Base-by-base conservation (phyloP, 495 filamentous ascomycete species). In the Zalerion maritima region DNA sequence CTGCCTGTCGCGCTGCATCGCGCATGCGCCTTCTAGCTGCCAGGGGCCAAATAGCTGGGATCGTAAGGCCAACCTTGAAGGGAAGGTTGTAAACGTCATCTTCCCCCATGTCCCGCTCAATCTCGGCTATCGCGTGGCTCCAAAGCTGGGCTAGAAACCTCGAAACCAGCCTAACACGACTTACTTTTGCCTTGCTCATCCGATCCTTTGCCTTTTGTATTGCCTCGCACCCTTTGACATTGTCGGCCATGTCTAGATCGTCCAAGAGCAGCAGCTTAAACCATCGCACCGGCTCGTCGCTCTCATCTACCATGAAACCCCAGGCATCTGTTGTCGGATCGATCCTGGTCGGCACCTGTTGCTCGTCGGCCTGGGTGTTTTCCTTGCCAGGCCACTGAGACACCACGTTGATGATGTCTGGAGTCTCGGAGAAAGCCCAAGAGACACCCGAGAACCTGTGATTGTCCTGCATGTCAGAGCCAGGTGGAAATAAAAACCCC, bases 1-100 rank as follows among this genome's bases (percentile, higher is more conserved):
- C 42, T 1, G 47, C 35, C 7, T 25, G 29, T 14, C 8, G 12
- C 1, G 33, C 47, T 2, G 45, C 47, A 1, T 32, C 24, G 25
- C 35, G 14, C 42, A 51, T 48, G 3, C 18, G 17, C 13, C 35
- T 14, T 14, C 33, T 26, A 2, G 47, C 47, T 17, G 48, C 45
- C 5, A 26, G 20, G 6, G 43, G 40, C 47, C 47, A 51, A 11
- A 51, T 46, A 2, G 47, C 47, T 8, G 47, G 47, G 3, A 51
- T 35, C 6, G 47, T 48, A 11, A 51, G 32, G 12, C 39, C 47
- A 2, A 51, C 35, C 10, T 41, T 38, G 6, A 48, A 16, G 5
- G 29, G 39, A 0, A 49, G 27, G 10, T 12, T 39, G 4, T 51
- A 42, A 7, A 48, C 11, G 1, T 27, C 26, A 11, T 0, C 12